Evolutionary conservation across 495 filamentous ascomycete species (phyloP).

Genomic region (Xeromyces bisporus): DNA sequence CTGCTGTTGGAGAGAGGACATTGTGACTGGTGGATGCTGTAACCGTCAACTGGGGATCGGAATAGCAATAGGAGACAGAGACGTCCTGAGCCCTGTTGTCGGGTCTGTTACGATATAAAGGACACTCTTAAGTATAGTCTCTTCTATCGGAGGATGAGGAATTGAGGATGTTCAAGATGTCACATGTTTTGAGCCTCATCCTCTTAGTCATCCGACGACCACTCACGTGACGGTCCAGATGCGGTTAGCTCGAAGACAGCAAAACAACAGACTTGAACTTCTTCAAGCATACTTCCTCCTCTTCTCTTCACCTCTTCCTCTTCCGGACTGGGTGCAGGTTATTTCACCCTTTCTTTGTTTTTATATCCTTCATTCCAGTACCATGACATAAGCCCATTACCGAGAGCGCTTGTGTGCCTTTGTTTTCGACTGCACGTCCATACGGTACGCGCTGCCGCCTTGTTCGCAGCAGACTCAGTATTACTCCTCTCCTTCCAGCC

Average conservation of each 20-base stretch:
- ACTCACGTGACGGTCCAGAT: too few relatives aligned
- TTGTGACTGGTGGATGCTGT: conserved; percentile 10
- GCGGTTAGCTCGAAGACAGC: too few relatives aligned
- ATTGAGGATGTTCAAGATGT: too few relatives aligned
- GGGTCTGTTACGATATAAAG: too few relatives aligned
- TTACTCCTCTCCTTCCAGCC: not conserved
- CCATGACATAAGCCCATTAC: conserved; percentile 5
- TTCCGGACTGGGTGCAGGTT: not conserved
- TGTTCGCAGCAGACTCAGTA: not conserved
- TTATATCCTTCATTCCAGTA: not conserved
- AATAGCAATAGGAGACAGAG: not conserved
- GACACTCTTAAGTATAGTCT: too few relatives aligned
- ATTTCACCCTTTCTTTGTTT: conserved; percentile 1
- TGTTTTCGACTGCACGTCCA: conserved; percentile 3
- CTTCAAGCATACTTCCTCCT: too few relatives aligned
- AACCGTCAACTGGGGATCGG: not conserved
- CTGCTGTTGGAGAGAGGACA: conserved; percentile 32
- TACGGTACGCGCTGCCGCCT: not conserved
- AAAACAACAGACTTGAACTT: too few relatives aligned
- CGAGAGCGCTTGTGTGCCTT: conserved; percentile 3
- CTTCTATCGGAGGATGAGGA: too few relatives aligned
- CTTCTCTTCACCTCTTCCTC: not conserved
- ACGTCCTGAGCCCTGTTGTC: not conserved
- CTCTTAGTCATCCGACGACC: too few relatives aligned
- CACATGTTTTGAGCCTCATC: too few relatives aligned